phyloP scores from a whole-genome alignment of 495 filamentous ascomycete genomes.

The Trichodelitschia bisporula region DNA sequence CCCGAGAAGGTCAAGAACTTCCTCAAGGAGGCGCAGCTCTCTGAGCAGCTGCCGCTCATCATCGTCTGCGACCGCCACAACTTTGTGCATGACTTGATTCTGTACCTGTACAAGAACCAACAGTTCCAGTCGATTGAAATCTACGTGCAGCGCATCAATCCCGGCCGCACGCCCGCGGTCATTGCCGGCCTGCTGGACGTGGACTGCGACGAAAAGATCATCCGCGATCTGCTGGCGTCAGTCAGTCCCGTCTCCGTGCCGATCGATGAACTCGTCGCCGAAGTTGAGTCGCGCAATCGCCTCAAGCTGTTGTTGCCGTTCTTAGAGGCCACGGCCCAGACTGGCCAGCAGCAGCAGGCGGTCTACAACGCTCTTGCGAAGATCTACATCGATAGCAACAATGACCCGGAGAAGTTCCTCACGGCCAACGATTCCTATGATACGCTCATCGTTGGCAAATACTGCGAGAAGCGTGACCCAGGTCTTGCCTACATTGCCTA shows the following conservation, averaged over 20 bases:
- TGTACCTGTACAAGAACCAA: slow-evolving; percentile 97
- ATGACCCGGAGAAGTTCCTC: slow-evolving; percentile 94
- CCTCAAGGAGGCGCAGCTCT: slow-evolving; percentile 83
- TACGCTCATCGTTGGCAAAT: slow-evolving; percentile 77
- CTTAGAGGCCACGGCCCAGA: slow-evolving; percentile 74
- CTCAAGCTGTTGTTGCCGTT: slow-evolving; percentile 92
- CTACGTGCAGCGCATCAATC: slow-evolving; percentile 98
- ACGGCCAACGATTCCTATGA: slow-evolving; percentile 98
- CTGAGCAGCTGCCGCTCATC: slow-evolving; percentile 85
- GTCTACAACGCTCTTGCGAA: slow-evolving; percentile 97
- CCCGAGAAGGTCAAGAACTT: slow-evolving; percentile 98
- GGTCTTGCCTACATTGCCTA: slow-evolving; percentile 94
- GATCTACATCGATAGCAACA: slow-evolving; percentile 99
- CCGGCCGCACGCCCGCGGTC: slow-evolving; percentile 75
- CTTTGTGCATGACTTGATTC: slow-evolving; percentile 88
- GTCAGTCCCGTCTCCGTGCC: slow-evolving; percentile 69
- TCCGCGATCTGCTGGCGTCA: slow-evolving; percentile 77
- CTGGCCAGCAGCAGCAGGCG: slow-evolving; percentile 89
- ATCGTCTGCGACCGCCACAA: slow-evolving; percentile 98
- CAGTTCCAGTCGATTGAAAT: slow-evolving; percentile 99
- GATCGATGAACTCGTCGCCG: slow-evolving; percentile 84
- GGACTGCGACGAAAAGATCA: slow-evolving; percentile 87
- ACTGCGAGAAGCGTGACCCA: slow-evolving; percentile 96
- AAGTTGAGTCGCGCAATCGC: slow-evolving; percentile 87
- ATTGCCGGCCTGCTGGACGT: slow-evolving; percentile 92